Evolutionary conservation across 2,329 filamentous ascomycete species (phyloP).

Genomic region (Dactylellina parvicollis): DNA sequence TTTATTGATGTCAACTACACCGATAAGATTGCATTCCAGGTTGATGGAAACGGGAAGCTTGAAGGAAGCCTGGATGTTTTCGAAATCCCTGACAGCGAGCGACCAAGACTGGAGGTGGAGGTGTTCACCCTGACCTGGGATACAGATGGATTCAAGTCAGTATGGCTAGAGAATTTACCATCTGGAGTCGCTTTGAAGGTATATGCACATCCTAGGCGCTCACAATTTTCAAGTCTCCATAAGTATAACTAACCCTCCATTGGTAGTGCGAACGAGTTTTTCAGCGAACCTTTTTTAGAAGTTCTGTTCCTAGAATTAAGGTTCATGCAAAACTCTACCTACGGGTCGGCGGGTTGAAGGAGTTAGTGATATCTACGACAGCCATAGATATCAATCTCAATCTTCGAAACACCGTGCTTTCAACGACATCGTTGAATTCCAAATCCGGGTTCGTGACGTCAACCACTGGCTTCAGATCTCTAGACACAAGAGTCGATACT

Average conservation of each 20-base stretch:
- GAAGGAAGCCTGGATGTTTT: conserved; percentile 30
- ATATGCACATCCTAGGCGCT: background rate
- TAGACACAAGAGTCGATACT: conserved; percentile 18
- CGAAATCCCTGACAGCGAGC: conserved; percentile 6
- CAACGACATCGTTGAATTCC: conserved; percentile 10
- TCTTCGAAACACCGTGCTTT: conserved; percentile 9
- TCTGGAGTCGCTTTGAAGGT: conserved; percentile 31
- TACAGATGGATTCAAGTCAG: conserved; percentile 26
- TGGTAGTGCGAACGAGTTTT: conserved; percentile 26
- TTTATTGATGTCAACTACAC: conserved; percentile 20
- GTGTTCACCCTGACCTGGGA: conserved; percentile 40
- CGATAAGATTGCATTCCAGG: conserved; percentile 29
- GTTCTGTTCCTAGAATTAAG: conserved; percentile 21
- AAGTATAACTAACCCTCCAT: background rate
- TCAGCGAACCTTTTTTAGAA: conserved; percentile 27
- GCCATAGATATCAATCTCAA: conserved; percentile 31
- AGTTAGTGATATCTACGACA: conserved; percentile 30
- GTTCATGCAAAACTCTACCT: conserved; percentile 43
- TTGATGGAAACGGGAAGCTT: conserved; percentile 40
- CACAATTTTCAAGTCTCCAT: background rate
- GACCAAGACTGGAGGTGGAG: conserved; percentile 22
- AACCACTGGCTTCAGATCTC: background rate
- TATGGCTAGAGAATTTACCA: conserved; percentile 23
- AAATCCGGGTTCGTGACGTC: conserved; percentile 16
- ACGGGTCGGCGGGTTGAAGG: conserved; percentile 10